Evolutionary conservation across 176 grass and related monocot genomes (phyloP).

Genomic region (Luzula sylvatica): DNA sequence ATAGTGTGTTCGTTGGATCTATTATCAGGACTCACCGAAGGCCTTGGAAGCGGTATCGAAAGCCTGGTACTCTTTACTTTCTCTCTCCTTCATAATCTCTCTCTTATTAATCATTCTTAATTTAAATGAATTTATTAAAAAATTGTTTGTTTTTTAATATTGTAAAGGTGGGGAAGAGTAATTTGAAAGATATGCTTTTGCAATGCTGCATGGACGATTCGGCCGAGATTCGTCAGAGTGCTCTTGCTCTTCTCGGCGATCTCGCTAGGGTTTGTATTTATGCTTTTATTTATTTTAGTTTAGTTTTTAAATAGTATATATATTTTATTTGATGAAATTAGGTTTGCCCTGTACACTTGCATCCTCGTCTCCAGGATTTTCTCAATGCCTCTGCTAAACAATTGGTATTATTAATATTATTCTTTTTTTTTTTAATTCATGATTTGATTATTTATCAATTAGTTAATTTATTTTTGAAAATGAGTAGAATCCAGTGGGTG

Average conservation of each 20-base stretch:
- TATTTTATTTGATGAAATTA: conserved; percentile 19
- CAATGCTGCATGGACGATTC: conserved; percentile 89
- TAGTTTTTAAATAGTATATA: too few relatives aligned
- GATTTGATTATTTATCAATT: not conserved
- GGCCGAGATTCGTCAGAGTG: conserved; percentile 91
- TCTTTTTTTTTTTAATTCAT: not conserved
- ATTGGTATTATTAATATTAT: conserved; percentile 41
- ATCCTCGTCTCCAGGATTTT: conserved; percentile 70
- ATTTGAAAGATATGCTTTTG: conserved; percentile 77
- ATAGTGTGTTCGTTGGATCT: conserved; percentile 83
- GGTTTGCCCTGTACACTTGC: conserved; percentile 89
- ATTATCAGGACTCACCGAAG: conserved; percentile 83
- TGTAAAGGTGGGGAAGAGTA: conserved; percentile 74
- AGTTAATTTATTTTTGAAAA: conserved; percentile 4
- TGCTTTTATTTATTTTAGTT: not conserved
- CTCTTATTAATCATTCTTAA: conserved; percentile 4
- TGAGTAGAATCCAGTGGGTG: conserved; percentile 38
- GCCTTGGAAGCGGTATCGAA: conserved; percentile 62
- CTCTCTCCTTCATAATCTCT: conserved; percentile 12
- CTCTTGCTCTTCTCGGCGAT: conserved; percentile 86
- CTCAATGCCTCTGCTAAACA: conserved; percentile 88
- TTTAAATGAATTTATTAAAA: conserved; percentile 2
- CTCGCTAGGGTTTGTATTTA: conserved; percentile 66
- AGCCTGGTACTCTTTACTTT: conserved; percentile 55
- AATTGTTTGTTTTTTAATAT: conserved; percentile 14